Evolutionary conservation across 257 asterid species (phyloP), one percentile per base, ranked within the genome.

Genomic region (Fraxinus excelsior): DNA sequence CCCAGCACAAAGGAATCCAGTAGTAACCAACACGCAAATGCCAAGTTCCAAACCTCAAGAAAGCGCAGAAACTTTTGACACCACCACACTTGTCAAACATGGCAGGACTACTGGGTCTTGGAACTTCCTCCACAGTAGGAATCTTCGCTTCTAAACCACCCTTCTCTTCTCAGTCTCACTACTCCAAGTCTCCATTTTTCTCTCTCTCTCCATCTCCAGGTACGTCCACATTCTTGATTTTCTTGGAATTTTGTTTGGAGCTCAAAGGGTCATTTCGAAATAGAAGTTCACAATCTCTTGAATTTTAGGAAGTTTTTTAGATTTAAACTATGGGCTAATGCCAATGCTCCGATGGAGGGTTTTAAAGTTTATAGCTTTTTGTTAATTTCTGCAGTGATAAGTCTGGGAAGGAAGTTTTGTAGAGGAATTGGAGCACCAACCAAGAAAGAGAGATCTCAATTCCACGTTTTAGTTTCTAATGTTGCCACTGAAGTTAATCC

Each of bases 401-500:
- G 83, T 71, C 78, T 53, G 2, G 91, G 93, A 75, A 84, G 88
- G 85, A 90, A 89, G 78, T 86, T 86, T 74, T 83, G 79, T 81
- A 89, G 94, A 68, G 92, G 91, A 65, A 83, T 85, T 65, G 85
- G 90, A 65, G 29, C 88, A 37, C 89, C 91, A 10, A 75, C 83
- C 28, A 88, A 76, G 73, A 87, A 90, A 79, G 86, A 88, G 75
- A 83, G 87, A 62, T 76, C 89, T 46, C 87, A 82, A 37, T 88
- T 91, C 74, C 90, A 80, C 72, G 80, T 90, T 64, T 83, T 93
- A 2, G 83, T 91, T 71, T 85, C 97, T 38, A 92, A 85, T 86
- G 94, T 92, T 25, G 92, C 97, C 79, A 90, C 96, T 74, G 94
- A 91, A 71, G 68, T 84, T 67, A 83, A 75, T 84, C 89, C 98